Percentiles rank a stretch among this genome's conserved stretches.
Conservation (phyloP, 1,139 yeast genomes). For the Yamadazyma spencermartinsiae region DNA sequence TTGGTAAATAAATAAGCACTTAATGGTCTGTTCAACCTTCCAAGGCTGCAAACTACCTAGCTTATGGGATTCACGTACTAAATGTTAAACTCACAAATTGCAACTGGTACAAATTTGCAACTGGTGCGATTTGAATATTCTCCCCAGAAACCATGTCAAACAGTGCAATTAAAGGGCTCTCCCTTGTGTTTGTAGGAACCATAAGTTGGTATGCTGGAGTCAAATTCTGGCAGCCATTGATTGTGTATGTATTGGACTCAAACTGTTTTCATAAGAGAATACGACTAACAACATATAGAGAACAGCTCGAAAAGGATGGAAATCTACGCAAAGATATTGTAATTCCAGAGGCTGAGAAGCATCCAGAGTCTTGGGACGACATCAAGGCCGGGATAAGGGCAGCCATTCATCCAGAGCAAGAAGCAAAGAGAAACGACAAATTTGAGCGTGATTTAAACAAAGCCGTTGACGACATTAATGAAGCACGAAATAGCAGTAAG, state of each 20-base stretch:
- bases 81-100: neutral
- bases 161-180: slow-evolving; percentile 25
- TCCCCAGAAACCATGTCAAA: slow-evolving; percentile 20
- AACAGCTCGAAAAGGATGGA: slow-evolving; percentile 68
- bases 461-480: slow-evolving; percentile 6
- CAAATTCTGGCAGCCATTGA: slow-evolving; percentile 72
- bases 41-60: too few species aligned
- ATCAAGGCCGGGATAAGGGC: slow-evolving; percentile 28
- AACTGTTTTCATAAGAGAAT: neutral
- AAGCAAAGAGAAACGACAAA: slow-evolving; percentile 8
- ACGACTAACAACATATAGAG: slow-evolving; percentile 33
- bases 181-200: slow-evolving; percentile 33
- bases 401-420: slow-evolving; percentile 22
- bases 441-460: slow-evolving; percentile 9
- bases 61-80: neutral
- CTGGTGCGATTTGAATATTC: neutral
- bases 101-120: neutral
- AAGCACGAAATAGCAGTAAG: neutral
- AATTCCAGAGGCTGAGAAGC: slow-evolving; percentile 44
- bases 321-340: slow-evolving; percentile 59
- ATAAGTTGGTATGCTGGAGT: slow-evolving; percentile 54
- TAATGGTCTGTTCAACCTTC: too few species aligned
- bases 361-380: slow-evolving; percentile 43
- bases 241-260: slow-evolving; percentile 49
- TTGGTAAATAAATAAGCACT: too few species aligned